Base-by-base conservation (phyloP, 2,329 filamentous ascomycete genomes). In the Verticillium zaregamsianum region DNA sequence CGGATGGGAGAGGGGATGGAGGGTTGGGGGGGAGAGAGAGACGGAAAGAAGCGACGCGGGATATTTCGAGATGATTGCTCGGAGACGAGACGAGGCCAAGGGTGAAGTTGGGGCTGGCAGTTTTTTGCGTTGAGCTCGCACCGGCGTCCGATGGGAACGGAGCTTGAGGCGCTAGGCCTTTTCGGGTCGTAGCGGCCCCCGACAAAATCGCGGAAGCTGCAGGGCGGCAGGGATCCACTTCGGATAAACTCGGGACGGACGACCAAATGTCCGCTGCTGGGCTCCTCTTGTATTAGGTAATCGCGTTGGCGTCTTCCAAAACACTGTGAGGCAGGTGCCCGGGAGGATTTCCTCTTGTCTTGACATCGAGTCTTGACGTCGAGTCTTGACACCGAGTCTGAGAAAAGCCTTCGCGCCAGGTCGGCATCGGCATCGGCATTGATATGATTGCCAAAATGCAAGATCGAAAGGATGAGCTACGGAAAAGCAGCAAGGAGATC, bases 91-190 rank as follows among this genome's bases (percentile, higher is more conserved):
- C 25, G 54, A 54, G 40, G 58, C 25, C 25, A 45, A 54, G 45
- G 37, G 40, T 59, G 45, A 59, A 54, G 58, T 76, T 76, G 73
- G 74, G 74, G 74, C 72, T 74, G 69, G 69, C 70, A 71, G 49
- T 75, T 76, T 77, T 77, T 76, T 75, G 70, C 71, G 75, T 77
- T 76, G 75, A 77, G 75, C 74, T 76, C 72, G 45, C 45, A 52
- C 45, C 70, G 70, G 71, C 67, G 70, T 68, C 68, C 67, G 69
- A 71, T 72, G 68, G 67, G 45, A 52, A 52, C 45, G 45, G 45
- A 72, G 70, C 71, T 70, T 66, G 66, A 61, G 60, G 66, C 68
- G 64, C 69, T 73, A 75, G 65, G 63, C 73, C 73, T 60, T 58
- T 70, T 73, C 71, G 64, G 72, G 65, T 0, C 5, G 31, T 67